Evolutionary conservation across 257 asterid genomes (phyloP).

Genomic region (Parsonsia alboflavescens): DNA sequence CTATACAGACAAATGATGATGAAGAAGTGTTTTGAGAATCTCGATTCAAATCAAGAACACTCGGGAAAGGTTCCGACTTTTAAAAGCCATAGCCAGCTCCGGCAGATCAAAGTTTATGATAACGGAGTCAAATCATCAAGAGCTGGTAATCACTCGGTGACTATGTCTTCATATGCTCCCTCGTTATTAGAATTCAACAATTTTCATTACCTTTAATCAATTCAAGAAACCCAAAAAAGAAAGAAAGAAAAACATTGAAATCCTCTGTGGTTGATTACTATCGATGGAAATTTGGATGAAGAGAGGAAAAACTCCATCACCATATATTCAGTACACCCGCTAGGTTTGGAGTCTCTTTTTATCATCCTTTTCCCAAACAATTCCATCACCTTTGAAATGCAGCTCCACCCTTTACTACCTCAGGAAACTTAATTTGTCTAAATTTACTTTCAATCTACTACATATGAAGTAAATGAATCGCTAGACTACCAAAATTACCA

Average conservation of each 20-base stretch:
- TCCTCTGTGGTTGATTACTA: not conserved
- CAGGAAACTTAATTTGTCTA: constrained; percentile 60
- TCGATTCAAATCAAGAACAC: constrained; percentile 60
- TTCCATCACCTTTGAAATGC: constrained; percentile 85
- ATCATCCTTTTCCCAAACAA: constrained; percentile 82
- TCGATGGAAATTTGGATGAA: not conserved
- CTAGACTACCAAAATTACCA: no score
- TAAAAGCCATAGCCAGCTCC: constrained; percentile 79
- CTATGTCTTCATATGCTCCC: constrained; percentile 33
- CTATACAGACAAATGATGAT: no score
- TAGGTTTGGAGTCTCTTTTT: constrained; percentile 61
- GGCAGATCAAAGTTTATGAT: constrained; percentile 57
- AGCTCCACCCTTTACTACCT: constrained; percentile 80
- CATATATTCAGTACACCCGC: constrained; percentile 80
- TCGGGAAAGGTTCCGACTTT: constrained; percentile 56
- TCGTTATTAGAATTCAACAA: constrained; percentile 23
- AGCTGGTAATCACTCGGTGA: constrained; percentile 68
- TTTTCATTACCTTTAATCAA: constrained; percentile 40
- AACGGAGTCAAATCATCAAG: constrained; percentile 66
- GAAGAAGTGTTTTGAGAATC: constrained; percentile 66
- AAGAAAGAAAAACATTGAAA: not conserved
- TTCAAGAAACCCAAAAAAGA: not conserved
- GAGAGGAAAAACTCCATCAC: no score
- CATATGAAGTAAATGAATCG: no score
- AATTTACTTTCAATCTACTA: constrained; percentile 56